A percentile compares a stretch with the other conserved stretches of the same genome.
phyloP scores from a whole-genome alignment of 345 rosid genomes.

The Hibiscus trionum region DNA sequence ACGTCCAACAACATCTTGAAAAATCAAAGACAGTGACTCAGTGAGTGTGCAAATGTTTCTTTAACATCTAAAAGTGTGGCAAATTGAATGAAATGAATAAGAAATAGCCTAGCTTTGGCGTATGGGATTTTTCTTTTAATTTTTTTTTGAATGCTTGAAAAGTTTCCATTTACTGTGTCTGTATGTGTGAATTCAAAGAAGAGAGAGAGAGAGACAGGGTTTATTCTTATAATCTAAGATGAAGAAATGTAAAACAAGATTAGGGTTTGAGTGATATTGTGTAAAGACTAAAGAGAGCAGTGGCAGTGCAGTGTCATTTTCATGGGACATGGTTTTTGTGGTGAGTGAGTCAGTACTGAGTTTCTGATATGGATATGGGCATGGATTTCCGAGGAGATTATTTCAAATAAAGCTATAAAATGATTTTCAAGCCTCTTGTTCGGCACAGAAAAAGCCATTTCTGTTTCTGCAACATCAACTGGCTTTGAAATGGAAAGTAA shows the following conservation, averaged over 20 bases:
- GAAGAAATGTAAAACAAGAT: neutral
- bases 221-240: neutral
- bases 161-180: neutral
- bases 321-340: constrained; percentile 20
- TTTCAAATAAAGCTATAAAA: constrained; percentile 10
- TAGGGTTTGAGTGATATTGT: constrained; percentile 7
- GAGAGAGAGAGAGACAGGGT: neutral
- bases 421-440: neutral
- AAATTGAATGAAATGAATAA: neutral
- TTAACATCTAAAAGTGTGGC: neutral
- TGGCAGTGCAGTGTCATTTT: constrained; percentile 41
- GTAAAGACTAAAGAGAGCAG: constrained; percentile 8
- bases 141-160: constrained; percentile 6
- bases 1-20: constrained; percentile 18
- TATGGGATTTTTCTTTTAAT: constrained; percentile 2
- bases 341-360: constrained; percentile 10
- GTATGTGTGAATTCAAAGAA: neutral
- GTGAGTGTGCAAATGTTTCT: constrained; percentile 9
- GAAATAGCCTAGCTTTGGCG: neutral
- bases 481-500: neutral
- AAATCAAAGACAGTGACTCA: neutral
- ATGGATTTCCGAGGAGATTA: constrained; percentile 40
- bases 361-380: constrained; percentile 4
- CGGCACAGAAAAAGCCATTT: too few relatives aligned
- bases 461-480: neutral